Conservation (phyloP, 768 basidiomycete genomes). For the Lyophyllum atratum region DNA sequence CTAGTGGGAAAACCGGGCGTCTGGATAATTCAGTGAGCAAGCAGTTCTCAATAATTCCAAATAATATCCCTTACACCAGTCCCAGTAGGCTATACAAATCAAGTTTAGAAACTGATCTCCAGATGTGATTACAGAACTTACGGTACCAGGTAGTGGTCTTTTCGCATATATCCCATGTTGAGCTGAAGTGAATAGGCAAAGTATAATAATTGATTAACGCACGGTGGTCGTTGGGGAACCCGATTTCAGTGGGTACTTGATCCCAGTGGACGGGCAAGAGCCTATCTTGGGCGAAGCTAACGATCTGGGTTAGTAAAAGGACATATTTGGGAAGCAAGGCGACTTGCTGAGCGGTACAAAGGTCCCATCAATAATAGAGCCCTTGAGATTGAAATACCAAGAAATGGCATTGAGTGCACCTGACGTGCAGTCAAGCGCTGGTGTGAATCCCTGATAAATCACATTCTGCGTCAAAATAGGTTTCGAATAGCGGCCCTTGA, state of each 20-base stretch:
- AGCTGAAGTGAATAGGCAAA: background rate
- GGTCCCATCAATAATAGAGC: conserved; percentile 66
- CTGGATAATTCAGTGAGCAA: conserved; percentile 3
- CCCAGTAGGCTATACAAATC: conserved; percentile 5
- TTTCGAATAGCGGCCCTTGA: background rate
- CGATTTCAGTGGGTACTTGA: conserved; percentile 63
- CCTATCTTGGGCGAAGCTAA: conserved; percentile 52
- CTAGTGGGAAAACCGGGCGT: conserved; percentile 40
- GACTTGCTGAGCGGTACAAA: conserved; percentile 61
- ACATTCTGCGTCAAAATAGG: background rate
- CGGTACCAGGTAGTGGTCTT: conserved; percentile 13
- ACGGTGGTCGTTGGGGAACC: conserved; percentile 34
- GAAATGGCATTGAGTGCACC: conserved; percentile 40
- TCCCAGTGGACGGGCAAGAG: conserved; percentile 55
- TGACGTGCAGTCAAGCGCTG: conserved; percentile 34
- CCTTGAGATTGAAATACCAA: conserved; percentile 67
- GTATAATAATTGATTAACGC: conserved; percentile 13
- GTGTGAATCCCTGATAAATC: conserved; percentile 43
- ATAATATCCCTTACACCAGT: conserved; percentile 17
- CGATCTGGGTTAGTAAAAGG: background rate
- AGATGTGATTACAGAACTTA: conserved; percentile 6
- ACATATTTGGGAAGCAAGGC: background rate
- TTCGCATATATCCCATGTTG: background rate
- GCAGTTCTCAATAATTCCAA: background rate
- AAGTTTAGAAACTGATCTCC: background rate